Conservation (phyloP, 1,139 yeast genomes). For the Arxiozyma bovina region DNA sequence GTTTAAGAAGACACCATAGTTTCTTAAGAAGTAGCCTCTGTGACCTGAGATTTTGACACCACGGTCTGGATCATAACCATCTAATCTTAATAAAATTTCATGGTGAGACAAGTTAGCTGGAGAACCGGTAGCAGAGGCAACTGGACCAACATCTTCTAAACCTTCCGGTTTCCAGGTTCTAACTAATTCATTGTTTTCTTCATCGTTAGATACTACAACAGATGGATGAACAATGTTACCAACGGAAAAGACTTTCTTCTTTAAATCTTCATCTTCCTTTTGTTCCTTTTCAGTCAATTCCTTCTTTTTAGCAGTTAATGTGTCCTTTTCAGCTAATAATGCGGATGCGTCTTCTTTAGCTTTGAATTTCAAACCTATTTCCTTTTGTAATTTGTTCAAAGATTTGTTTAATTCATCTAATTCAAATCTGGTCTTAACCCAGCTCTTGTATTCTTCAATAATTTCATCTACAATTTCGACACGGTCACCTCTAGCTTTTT, state of each 20-base stretch:
- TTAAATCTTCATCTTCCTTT: slow-evolving; percentile 66
- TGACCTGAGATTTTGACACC: slow-evolving; percentile 97
- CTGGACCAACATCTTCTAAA: slow-evolving; percentile 44
- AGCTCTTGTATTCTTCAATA: slow-evolving; percentile 77
- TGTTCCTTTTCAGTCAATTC: slow-evolving; percentile 58
- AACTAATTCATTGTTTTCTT: slow-evolving; percentile 81
- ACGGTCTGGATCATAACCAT: slow-evolving; percentile 98
- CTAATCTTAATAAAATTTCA: slow-evolving; percentile 85
- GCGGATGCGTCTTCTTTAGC: slow-evolving; percentile 91
- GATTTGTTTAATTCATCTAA: slow-evolving; percentile 84
- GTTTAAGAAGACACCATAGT: slow-evolving; percentile 91
- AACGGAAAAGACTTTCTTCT: slow-evolving; percentile 72
- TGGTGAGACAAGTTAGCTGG: slow-evolving; percentile 87
- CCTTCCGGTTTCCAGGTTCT: slow-evolving; percentile 80
- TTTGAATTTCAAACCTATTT: slow-evolving; percentile 84
- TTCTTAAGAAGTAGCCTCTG: slow-evolving; percentile 94
- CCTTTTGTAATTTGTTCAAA: slow-evolving; percentile 82
- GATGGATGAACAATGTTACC: slow-evolving; percentile 92
- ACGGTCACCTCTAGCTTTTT: slow-evolving; percentile 86
- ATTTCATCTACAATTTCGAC: slow-evolving; percentile 95
- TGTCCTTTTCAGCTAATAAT: slow-evolving; percentile 71
- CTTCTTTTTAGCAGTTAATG: slow-evolving; percentile 60
- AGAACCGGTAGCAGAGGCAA: slow-evolving; percentile 65
- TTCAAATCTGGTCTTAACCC: slow-evolving; percentile 90
- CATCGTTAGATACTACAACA: slow-evolving; percentile 81